A percentile compares a stretch with the other conserved stretches of the same genome.
phyloP scores from a whole-genome alignment of 768 basidiomycete species.

The Termitomyces sp. region DNA sequence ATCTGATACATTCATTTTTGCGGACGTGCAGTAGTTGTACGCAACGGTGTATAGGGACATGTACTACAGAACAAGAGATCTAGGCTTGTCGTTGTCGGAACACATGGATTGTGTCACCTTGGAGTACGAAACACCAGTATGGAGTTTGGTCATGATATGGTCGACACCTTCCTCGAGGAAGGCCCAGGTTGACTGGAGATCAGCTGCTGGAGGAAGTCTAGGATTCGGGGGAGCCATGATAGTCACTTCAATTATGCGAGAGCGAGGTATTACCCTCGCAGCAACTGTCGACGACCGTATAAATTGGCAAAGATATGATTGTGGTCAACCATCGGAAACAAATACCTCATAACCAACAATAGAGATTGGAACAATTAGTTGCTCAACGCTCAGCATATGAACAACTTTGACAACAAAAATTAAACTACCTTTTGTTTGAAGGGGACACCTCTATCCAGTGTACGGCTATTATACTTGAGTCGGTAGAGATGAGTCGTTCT shows the following conservation, averaged over 20 bases:
- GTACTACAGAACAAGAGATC: constrained; percentile 40
- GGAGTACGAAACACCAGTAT: constrained; percentile 84
- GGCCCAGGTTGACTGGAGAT: constrained; percentile 81
- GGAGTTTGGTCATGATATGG: constrained; percentile 88
- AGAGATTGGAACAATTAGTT: not conserved
- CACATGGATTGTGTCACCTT: constrained; percentile 28
- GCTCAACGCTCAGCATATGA: not conserved
- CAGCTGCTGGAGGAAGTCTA: constrained; percentile 65
- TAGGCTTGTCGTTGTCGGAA: not conserved
- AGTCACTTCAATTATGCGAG: too few species aligned
- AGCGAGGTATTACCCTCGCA: constrained; percentile 2
- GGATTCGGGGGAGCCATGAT: constrained; percentile 28
- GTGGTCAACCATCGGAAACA: not conserved
- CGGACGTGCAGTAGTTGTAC: constrained; percentile 97
- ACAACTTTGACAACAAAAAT: not conserved
- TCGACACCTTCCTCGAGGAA: constrained; percentile 86
- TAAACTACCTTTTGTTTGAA: too few species aligned
- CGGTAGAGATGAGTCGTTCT: not conserved
- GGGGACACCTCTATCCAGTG: not conserved
- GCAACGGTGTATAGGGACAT: constrained; percentile 90
- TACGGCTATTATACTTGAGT: not conserved
- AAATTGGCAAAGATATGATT: not conserved
- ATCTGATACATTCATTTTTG: constrained; percentile 60
- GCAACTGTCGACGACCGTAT: not conserved
- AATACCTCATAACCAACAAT: not conserved